Base-by-base conservation (phyloP, 192 early-diverging fungal species). In the Spizellomyces sp. region DNA sequence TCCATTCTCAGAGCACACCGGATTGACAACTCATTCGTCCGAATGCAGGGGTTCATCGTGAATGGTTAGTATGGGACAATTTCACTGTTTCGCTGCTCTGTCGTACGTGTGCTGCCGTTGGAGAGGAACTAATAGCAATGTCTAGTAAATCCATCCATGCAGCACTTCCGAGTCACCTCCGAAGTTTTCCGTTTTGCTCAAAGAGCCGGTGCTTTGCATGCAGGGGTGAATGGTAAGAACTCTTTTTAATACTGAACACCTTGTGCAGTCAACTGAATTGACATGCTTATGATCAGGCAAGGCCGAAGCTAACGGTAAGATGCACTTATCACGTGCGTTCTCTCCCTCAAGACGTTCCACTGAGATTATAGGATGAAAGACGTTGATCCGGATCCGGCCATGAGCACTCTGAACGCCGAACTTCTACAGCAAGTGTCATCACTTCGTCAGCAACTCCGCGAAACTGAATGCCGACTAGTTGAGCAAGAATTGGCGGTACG, bases 121-220 rank as follows among this genome's bases (percentile, higher is more conserved):
- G 4, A 45, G 57, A 61, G 4, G 21, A 9, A 59, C 42, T 22
- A 9, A 45, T 64, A n/a, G 15, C 9, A 1, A 45, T 64, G 44
- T 46, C n/a, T 64, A 58, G 70, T 71, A 9, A 62, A 71, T 43
- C 70, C 70, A 8, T 45, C 61, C 5, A 44, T 64, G 45, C 12
- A 64, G 36, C 66, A 75, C 10, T 54, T 47, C 12, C 64, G 59
- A 8, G 73, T 75, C 8, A 62, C 73, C 15, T 61, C 66, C 9
- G 64, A 67, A 17, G 73, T 75, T 22, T 68, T 75, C 41, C 43
- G 73, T 9, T 75, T 75, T 46, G 73, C 73, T 17, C 59, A 67
- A 50, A 42, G 59, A 15, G 73, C 73, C 9, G 73, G 73, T 17
- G 73, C 73, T 22, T 50, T 75, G 43, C 42, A 44, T 10, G 36